phyloP scores from a whole-genome alignment of 768 basidiomycete genomes.

The Termitomyces sp. region DNA sequence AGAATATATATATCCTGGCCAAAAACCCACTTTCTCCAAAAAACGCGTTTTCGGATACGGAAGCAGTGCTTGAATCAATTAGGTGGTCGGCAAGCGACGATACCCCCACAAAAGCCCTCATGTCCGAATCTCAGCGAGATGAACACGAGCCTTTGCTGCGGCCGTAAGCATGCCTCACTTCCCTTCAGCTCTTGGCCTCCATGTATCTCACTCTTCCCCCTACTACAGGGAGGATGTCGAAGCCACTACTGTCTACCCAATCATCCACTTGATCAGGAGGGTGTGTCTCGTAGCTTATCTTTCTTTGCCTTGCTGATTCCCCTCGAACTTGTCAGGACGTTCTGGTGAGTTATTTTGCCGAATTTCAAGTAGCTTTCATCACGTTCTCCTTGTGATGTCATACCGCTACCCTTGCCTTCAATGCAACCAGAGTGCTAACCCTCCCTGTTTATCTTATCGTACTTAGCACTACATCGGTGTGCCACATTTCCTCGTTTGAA shows the following conservation, averaged over 20 bases:
- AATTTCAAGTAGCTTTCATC: not conserved
- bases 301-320: not conserved
- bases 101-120: conserved; percentile 8
- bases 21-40: not conserved
- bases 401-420: not conserved
- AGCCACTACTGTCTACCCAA: conserved; percentile 64
- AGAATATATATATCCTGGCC: not conserved
- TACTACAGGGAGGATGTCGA: conserved; percentile 45
- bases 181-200: conserved; percentile 1
- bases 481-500: conserved; percentile 9
- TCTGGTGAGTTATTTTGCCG: conserved; percentile 34
- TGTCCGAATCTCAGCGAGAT: conserved; percentile 38
- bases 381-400: not conserved
- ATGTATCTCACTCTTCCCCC: conserved; percentile 1
- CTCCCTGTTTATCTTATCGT: not conserved
- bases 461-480: conserved; percentile 65
- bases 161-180: conserved; percentile 25
- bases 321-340: conserved; percentile 42
- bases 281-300: conserved; percentile 31
- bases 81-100: not conserved
- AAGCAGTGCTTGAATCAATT: not conserved
- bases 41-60: not conserved
- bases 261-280: conserved; percentile 72
- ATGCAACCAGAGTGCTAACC: not conserved
- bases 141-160: conserved; percentile 40